A percentile compares a stretch with the other conserved stretches of the same genome.
phyloP scores from a whole-genome alignment of 176 grass and related monocot genomes.

The Bothriochloa decipiens region DNA sequence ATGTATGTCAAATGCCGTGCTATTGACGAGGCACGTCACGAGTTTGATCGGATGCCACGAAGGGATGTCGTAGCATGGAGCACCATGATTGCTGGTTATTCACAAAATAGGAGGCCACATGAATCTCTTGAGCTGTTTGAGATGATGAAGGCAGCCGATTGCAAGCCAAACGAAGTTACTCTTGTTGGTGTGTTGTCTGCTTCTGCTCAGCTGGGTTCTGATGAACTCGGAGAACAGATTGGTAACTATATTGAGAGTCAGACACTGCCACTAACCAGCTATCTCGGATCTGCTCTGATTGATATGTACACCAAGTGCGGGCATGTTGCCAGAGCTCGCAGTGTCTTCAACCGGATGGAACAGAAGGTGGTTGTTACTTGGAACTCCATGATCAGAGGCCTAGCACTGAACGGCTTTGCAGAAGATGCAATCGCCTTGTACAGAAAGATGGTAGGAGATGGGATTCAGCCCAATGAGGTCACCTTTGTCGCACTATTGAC shows the following conservation, averaged over 20 bases:
- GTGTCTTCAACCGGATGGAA: conserved; percentile 65
- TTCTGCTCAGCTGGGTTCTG: conserved; percentile 66
- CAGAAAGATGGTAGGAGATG: conserved; percentile 48
- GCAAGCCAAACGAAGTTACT: conserved; percentile 83
- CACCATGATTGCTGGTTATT: conserved; percentile 82
- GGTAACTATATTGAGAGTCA: conserved; percentile 68
- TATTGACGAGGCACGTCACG: conserved; percentile 69
- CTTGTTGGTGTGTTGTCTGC: conserved; percentile 78
- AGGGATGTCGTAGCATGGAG: conserved; percentile 89
- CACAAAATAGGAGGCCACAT: conserved; percentile 70
- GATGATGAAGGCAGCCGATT: conserved; percentile 68
- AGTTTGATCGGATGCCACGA: conserved; percentile 66
- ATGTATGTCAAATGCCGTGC: conserved; percentile 80
- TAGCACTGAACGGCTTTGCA: conserved; percentile 79
- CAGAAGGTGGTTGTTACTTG: conserved; percentile 75
- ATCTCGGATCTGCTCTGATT: conserved; percentile 68
- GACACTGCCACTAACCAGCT: conserved; percentile 51
- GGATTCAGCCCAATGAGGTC: conserved; percentile 64
- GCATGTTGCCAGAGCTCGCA: conserved; percentile 57
- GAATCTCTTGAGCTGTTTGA: conserved; percentile 79
- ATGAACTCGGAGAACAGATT: conserved; percentile 66
- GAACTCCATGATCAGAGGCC: conserved; percentile 88
- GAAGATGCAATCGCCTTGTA: conserved; percentile 58
- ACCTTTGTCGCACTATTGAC: conserved; percentile 70
- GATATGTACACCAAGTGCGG: conserved; percentile 86